A percentile compares a stretch with the other conserved stretches of the same genome.
Evolutionary conservation across 805 yeast species (phyloP).

Genomic region (baker's yeast (Saccharomyces cerevisiae)): DNA sequence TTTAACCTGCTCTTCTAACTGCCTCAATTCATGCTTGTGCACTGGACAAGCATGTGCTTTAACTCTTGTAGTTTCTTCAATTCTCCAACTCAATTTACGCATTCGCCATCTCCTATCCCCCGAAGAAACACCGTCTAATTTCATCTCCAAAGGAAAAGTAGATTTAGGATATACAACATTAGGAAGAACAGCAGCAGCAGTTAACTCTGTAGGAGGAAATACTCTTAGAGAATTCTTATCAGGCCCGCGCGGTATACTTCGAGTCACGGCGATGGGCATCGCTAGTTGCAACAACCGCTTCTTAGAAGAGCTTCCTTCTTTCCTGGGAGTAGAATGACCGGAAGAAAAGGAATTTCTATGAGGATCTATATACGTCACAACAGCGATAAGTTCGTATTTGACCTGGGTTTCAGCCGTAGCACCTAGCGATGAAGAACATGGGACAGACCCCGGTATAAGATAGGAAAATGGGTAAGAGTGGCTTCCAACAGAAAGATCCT

Average conservation of each 20-base stretch:
- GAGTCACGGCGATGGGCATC: constrained; percentile 61
- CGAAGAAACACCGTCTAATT: constrained; percentile 61
- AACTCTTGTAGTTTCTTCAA: constrained; percentile 73
- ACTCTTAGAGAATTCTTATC: constrained; percentile 83
- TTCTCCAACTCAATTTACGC: constrained; percentile 81
- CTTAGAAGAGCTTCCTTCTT: constrained; percentile 14
- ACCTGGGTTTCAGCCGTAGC: constrained; percentile 43
- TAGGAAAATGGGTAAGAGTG: constrained; percentile 92
- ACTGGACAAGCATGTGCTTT: constrained; percentile 47
- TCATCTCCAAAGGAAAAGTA: constrained; percentile 72
- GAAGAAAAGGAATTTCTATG: constrained; percentile 5
- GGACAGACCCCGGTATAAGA: constrained; percentile 77
- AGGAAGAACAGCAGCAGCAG: constrained; percentile 81
- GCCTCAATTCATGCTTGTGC: constrained; percentile 45
- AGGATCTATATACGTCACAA: constrained; percentile 36
- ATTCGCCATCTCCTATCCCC: constrained; percentile 76
- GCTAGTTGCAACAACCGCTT: constrained; percentile 36
- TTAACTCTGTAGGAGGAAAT: constrained; percentile 90
- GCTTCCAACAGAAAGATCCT: constrained; percentile 53
- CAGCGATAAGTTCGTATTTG: constrained; percentile 70
- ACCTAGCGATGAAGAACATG: constrained; percentile 65
- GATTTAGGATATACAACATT: constrained; percentile 85
- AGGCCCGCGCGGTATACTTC: constrained; percentile 73
- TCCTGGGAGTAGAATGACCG: constrained; percentile 8
- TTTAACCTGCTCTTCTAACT: constrained; percentile 20